These are phyloP conservation scores for Tolypocladium sp. DNA, from an alignment of 2,329 filamentous ascomycete genomes.

Conservation along the genomic window DNA sequence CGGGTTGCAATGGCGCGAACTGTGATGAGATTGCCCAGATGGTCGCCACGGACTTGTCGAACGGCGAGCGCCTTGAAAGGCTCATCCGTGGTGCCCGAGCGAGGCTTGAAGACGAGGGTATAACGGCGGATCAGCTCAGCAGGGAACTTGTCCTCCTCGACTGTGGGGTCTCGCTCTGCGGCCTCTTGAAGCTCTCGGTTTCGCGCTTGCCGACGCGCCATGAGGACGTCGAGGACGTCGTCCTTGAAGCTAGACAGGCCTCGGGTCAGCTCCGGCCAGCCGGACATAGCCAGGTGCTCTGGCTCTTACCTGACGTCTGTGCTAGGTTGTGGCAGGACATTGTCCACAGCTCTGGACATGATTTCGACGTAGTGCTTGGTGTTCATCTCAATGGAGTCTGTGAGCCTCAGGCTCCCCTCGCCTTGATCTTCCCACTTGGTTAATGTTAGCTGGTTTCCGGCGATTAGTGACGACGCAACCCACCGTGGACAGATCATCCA, in stretches of 20 bases:
- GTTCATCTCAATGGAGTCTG: constrained; percentile 80
- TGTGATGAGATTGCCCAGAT: constrained; percentile 88
- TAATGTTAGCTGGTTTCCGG: neutral
- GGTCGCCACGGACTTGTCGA: constrained; percentile 83
- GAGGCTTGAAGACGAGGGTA: constrained; percentile 90
- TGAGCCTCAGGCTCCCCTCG: constrained; percentile 61
- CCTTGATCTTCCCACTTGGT: constrained; percentile 64
- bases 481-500: constrained; percentile 78
- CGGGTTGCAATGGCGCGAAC: constrained; percentile 88
- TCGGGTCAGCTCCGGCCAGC: neutral
- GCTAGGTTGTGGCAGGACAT: constrained; percentile 69
- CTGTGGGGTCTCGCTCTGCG: constrained; percentile 57
- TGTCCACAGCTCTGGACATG: constrained; percentile 79
- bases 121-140: constrained; percentile 88
- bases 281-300: too few relatives aligned
- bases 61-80: constrained; percentile 68
- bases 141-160: constrained; percentile 73
- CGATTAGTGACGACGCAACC: constrained; percentile 14
- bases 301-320: constrained; percentile 61
- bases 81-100: constrained; percentile 61
- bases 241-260: constrained; percentile 70
- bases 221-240: constrained; percentile 92
- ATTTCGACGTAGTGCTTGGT: constrained; percentile 94
- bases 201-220: constrained; percentile 79
- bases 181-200: constrained; percentile 67